Evolutionary conservation across 495 filamentous ascomycete species (phyloP).

Genomic region (Penicillium alfredii): DNA sequence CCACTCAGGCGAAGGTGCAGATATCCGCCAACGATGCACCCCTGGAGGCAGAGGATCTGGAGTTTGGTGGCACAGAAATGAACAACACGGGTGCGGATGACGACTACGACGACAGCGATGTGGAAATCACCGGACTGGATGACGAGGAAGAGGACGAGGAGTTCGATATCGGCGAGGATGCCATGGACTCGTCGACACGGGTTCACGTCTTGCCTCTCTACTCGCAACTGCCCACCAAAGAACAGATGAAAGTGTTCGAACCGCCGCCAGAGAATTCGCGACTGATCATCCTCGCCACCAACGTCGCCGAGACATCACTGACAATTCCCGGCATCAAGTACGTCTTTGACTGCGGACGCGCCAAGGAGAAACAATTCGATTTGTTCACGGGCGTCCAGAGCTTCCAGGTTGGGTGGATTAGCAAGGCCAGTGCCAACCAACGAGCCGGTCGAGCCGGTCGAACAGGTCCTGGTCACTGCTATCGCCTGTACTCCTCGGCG

Average conservation of each 20-base stretch:
- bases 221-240: conserved; percentile 86
- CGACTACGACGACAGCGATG: conserved; percentile 38
- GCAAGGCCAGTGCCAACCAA: conserved; percentile 92
- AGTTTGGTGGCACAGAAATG: conserved; percentile 59
- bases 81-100: conserved; percentile 30
- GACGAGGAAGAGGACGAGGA: conserved; percentile 52
- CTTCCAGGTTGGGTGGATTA: conserved; percentile 94
- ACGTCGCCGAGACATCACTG: conserved; percentile 93
- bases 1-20: conserved; percentile 56
- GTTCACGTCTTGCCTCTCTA: conserved; percentile 89
- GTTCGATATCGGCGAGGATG: conserved; percentile 54
- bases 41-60: conserved; percentile 81
- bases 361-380: conserved; percentile 88
- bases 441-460: conserved; percentile 90
- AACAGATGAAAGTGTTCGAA: conserved; percentile 92
- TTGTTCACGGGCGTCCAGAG: conserved; percentile 82
- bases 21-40: conserved; percentile 73
- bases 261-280: conserved; percentile 76
- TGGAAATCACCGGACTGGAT: conserved; percentile 45
- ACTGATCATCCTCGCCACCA: conserved; percentile 88
- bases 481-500: conserved; percentile 86
- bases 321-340: conserved; percentile 96
- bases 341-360: conserved; percentile 89
- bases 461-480: conserved; percentile 95
- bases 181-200: conserved; percentile 58